These are phyloP conservation scores for Leccinum uliginosum DNA, from an alignment of 768 basidiomycete genomes.

Conservation along the genomic window DNA sequence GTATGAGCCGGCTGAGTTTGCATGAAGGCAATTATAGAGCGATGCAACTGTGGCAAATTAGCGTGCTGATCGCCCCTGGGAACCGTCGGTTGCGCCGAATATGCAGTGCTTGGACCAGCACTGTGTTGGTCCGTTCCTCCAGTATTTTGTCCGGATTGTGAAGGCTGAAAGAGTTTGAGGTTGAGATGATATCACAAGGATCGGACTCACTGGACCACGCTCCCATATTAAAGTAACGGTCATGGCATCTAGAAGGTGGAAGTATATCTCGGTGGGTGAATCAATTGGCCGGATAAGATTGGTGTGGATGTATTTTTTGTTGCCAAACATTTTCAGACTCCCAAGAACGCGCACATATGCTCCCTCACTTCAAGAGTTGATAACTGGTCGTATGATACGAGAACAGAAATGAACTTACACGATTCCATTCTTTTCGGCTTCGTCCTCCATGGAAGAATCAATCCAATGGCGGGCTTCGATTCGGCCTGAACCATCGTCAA, in stretches of 20 bases:
- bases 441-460: constrained; percentile 58
- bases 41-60: constrained; percentile 56
- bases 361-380: constrained; percentile 49
- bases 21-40: constrained; percentile 65
- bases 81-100: constrained; percentile 35
- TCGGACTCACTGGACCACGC: constrained; percentile 54
- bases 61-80: constrained; percentile 43
- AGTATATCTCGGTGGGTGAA: constrained; percentile 75
- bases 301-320: constrained; percentile 79
- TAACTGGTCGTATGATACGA: background rate
- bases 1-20: constrained; percentile 38
- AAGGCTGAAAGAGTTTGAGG: constrained; percentile 25
- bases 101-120: constrained; percentile 35
- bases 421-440: constrained; percentile 46
- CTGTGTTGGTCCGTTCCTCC: constrained; percentile 7
- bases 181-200: background rate
- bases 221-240: constrained; percentile 62
- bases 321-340: constrained; percentile 73
- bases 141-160: constrained; percentile 28
- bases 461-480: constrained; percentile 83
- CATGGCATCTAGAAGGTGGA: constrained; percentile 76
- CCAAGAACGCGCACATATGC: constrained; percentile 80
- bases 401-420: constrained; percentile 30
- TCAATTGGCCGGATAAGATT: constrained; percentile 63
- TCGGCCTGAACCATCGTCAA: constrained; percentile 84